These are phyloP conservation scores for Citeromyces nyonsensis DNA, from an alignment of 805 yeast genomes.

Conservation along the genomic window DNA sequence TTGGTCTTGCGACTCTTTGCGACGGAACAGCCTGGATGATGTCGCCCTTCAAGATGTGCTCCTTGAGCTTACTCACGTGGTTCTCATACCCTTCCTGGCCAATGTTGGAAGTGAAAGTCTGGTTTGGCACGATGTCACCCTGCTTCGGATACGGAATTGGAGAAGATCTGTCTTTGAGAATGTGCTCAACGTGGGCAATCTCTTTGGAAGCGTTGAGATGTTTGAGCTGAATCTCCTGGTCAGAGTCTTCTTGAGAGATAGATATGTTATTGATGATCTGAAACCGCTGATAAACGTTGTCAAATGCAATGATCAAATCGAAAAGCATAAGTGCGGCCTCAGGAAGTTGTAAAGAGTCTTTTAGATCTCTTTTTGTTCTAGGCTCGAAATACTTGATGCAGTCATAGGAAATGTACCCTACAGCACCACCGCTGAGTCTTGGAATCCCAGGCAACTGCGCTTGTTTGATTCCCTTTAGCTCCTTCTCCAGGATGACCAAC, in stretches of 20 bases:
- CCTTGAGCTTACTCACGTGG: constrained; percentile 62
- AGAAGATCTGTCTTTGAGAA: constrained; percentile 24
- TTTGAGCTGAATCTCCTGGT: constrained; percentile 20
- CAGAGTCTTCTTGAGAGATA: constrained; percentile 17
- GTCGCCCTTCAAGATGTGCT: constrained; percentile 81
- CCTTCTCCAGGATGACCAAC: constrained; percentile 54
- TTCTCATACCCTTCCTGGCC: constrained; percentile 88
- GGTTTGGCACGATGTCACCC: constrained; percentile 49
- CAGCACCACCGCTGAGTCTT: constrained; percentile 84
- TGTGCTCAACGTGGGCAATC: constrained; percentile 38
- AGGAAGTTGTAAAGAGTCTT: constrained; percentile 75
- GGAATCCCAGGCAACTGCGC: constrained; percentile 77
- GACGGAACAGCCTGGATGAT: constrained; percentile 97
- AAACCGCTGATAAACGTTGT: constrained; percentile 85
- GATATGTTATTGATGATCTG: constrained; percentile 77
- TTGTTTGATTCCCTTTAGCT: constrained; percentile 47
- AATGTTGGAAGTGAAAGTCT: constrained; percentile 70
- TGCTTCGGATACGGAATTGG: constrained; percentile 58
- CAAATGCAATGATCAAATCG: constrained; percentile 83
- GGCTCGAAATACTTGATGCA: constrained; percentile 97
- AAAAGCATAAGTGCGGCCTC: constrained; percentile 87
- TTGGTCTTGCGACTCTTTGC: constrained; percentile 90
- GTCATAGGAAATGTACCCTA: constrained; percentile 92
- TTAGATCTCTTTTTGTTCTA: constrained; percentile 54
- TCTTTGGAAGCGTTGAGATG: constrained; percentile 37